Base-by-base conservation (phyloP, 2,329 filamentous ascomycete genomes). In the Colletotrichum filicis region DNA sequence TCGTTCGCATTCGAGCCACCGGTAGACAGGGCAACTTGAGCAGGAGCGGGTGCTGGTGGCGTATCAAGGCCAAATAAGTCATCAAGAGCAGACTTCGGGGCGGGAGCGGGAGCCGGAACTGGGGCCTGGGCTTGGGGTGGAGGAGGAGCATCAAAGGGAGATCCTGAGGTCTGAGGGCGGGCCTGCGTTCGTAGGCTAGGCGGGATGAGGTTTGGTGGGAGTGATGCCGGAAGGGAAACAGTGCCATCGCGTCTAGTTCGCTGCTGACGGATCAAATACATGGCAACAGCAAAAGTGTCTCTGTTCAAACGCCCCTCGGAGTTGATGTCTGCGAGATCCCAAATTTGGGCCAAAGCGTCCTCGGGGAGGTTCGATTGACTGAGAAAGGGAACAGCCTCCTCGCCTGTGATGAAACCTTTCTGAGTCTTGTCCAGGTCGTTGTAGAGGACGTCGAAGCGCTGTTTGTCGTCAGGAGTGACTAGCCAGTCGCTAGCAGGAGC, bases 211-310 rank as follows among this genome's bases (percentile, higher is more conserved):
- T 93, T 95, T 0, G 92, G 86, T 11, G 96, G 95, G 55, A 99
- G 85, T n/a, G 90, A 88, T 26, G 92, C 86, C 2, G 97, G 97
- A 37, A 98, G 83, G 32, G 90, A 85, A 53, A 84, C 84, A 37
- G 85, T 80, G 22, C 88, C 87, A 68, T 92, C 91, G 70, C 91
- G 91, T 74, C 92, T 93, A 75, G 89, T 93, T 66, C 95, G 90
- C 81, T 98, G 95, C 81, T 97, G 94, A 74, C 95, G 91, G 78
- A 99, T 98, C 63, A 99, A 87, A 80, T 97, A 97, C 95, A 99
- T 98, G 66, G 97, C 96, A 59, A 99, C 95, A 0, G 97, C 95
- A 80, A 99, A 99, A 78, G 98, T 95, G 76, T 99, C 97, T 77
- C 91, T 91, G 59, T 89, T 95, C 69, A 99, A 86, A 70, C 93